Base-by-base conservation (phyloP, 192 early-diverging fungal species). In the Mortierella claussenii region DNA sequence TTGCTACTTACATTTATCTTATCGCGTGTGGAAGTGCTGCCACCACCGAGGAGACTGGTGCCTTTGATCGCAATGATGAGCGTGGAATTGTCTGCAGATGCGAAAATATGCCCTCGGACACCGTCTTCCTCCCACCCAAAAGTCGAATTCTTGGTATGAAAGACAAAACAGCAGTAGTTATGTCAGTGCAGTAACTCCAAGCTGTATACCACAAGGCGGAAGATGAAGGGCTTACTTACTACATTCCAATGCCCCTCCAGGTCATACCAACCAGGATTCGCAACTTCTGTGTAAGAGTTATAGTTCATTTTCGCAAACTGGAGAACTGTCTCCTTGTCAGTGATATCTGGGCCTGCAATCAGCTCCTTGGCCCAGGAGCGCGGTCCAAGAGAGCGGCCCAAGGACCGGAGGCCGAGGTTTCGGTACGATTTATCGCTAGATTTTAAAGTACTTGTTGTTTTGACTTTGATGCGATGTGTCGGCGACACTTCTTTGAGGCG, bases 61-160 rank as follows among this genome's bases (percentile, higher is more conserved):
- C 97, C 97, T 79, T 98, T 98, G 55, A 98, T 81, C 20, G 91
- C 87, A 55, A 98, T 85, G 52, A 97, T 87, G 37, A 97, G 73
- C 1, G 90, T 83, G 2, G 84, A 83, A 55, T 93, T 87, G 36
- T 82, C 53, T 3, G 69, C 59, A 58, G 94, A 88, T 4, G 81
- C 82, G 86, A 95, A 98, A 18, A 98, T 89, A 69, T 98, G 94
- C 9, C 95, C 96, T 28, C 95, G 85, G 15, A 95, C 57, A 23
- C 92, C 92, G 55, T 92, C 90, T 15, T 70, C 64, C 8, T 83
- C 82, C 91, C 91, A 94, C 0, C 92, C 92, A 80, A 91, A 94
- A 2, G 89, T 84, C 9, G 74, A 59, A 68, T 89, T 89, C 75
- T 89, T n/a, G n/a, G n/a, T n/a, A n/a, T n/a, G n/a, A n/a, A n/a